Conservation (phyloP, 306 rosid species). For the Leucaena leucocephala region DNA sequence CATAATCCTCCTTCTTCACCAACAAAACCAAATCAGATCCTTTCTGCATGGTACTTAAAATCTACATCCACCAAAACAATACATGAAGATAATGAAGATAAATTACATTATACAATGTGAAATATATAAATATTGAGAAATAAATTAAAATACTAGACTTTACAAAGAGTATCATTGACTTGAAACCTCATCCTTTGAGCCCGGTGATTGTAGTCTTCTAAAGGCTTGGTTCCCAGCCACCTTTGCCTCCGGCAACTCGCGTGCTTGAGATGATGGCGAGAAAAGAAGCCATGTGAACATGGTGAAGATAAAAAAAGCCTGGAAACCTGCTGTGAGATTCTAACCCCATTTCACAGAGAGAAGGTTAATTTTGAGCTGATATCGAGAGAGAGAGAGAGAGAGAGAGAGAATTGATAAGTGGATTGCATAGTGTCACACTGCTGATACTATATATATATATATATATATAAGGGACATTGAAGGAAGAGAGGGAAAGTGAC, state of each 20-base stretch:
- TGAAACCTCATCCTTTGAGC: conserved; percentile 61
- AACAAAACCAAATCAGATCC: conserved; percentile 66
- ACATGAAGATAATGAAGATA: background rate
- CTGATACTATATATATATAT: background rate
- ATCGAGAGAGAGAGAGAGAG: too few relatives aligned
- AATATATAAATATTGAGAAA: background rate
- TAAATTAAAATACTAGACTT: conserved; percentile 14
- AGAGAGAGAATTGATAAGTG: background rate
- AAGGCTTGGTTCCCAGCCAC: conserved; percentile 70
- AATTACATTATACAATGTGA: background rate
- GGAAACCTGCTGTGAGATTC: background rate
- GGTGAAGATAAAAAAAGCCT: conserved; percentile 17
- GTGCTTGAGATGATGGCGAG: conserved; percentile 32
- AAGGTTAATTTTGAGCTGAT: background rate
- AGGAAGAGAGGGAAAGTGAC: conserved; percentile 13
- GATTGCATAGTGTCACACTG: background rate
- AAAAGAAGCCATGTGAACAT: conserved; percentile 13
- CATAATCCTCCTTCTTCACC: conserved; percentile 54
- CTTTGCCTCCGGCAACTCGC: conserved; percentile 69
- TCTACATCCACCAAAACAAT: conserved; percentile 39
- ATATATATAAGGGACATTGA: background rate
- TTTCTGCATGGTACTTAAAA: conserved; percentile 57
- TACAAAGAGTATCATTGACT: conserved; percentile 73
- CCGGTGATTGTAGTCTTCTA: conserved; percentile 58
- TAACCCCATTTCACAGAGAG: conserved; percentile 38